A percentile compares a stretch with the other conserved stretches of the same genome.
Conservation (phyloP, 1,139 yeast genomes). For the Taphrina betulina region DNA sequence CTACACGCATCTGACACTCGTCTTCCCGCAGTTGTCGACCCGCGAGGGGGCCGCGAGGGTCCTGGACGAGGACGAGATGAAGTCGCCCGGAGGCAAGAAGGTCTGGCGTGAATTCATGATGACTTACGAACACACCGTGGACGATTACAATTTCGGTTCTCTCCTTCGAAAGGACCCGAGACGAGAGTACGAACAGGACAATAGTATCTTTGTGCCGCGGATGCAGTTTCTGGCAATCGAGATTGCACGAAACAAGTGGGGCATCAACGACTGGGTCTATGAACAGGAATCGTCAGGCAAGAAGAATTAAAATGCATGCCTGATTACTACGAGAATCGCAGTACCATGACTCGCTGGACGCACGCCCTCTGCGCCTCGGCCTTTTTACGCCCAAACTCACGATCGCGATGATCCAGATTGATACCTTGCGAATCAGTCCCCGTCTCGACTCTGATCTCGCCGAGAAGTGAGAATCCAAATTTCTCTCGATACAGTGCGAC, state of each 20-base stretch:
- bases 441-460: neutral
- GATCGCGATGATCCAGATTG: neutral
- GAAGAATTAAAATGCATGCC: too few species aligned
- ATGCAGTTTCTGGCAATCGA: conserved; percentile 79
- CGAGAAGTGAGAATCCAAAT: neutral
- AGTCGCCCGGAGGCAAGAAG: conserved; percentile 73
- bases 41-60: conserved; percentile 56
- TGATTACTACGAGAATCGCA: too few species aligned
- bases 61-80: conserved; percentile 77
- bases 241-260: conserved; percentile 85
- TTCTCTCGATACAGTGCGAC: conserved; percentile 2
- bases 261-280: conserved; percentile 86
- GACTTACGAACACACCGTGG: conserved; percentile 58
- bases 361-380: neutral
- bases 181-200: conserved; percentile 77
- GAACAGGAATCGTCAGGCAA: conserved; percentile 39
- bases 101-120: conserved; percentile 90
- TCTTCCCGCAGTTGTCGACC: conserved; percentile 77
- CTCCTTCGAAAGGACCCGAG: conserved; percentile 68
- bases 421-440: neutral
- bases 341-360: neutral
- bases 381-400: neutral
- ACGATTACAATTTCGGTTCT: conserved; percentile 95
- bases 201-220: conserved; percentile 62
- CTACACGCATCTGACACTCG: conserved; percentile 61